Evolutionary conservation across 1,139 yeast genomes (phyloP), one percentile per base, ranked within the genome.

Genomic region (Nadsonia commutata): DNA sequence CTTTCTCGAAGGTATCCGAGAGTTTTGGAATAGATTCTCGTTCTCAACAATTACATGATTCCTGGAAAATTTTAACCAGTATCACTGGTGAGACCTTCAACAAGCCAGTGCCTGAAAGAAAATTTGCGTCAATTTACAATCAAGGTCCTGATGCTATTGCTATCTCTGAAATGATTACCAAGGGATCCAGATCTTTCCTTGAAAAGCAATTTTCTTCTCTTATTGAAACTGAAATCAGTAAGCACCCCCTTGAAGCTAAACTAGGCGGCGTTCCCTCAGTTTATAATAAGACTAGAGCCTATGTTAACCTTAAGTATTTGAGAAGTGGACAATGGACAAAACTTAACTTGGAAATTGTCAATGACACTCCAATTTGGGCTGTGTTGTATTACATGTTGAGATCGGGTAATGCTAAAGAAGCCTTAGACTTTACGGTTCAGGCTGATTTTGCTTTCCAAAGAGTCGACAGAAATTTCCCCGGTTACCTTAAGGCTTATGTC

Each of bases 331-430:
- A 65, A 31, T 76, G 80, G 78, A 67, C 66, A 41, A 54, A 70
- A 39, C 64, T 68, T 8, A 70, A 72, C 46, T 52, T 80, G 42
- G 72, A 78, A 36, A 64, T 78, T 46, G 78, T 85, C 20, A 88
- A 90, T 60, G 88, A 88, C 11, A 68, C 75, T 1, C 97, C 97
- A 3, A 74, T 90, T 18, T 90, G 98, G 98, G 95, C 95, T 0
- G 65, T 86, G 43, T 65, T 90, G 4, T 93, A 81, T 57, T 88
- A 83, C 60, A 68, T 90, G 52, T 62, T 90, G 45, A 77, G 98
- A 55, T 78, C 90, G 6, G 98, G 98, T 1, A 74, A 81, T 51
- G 66, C 75, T 49, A 65, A 74, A 37, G 98, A 88, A 50, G 95
- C 95, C 0, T 65, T 81, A 38, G 78, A 76, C 41, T 71, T 74